Evolutionary conservation across 257 asterid species (phyloP).

Genomic region (Forsythia viridissima): DNA sequence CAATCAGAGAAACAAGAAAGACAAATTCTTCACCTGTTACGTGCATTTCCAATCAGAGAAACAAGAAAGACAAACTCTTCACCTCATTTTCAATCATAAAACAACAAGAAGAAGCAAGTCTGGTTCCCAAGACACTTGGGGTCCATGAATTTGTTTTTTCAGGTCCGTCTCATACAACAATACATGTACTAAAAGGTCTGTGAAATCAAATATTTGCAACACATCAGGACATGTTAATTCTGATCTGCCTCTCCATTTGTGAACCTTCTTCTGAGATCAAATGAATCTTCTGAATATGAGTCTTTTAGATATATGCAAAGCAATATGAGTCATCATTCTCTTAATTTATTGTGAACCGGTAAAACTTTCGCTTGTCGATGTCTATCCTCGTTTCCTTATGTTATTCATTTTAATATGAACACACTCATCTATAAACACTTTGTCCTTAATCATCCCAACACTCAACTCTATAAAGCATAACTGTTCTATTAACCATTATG

Average conservation of each 20-base stretch:
- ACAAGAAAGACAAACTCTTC: neutral
- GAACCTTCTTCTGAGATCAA: neutral
- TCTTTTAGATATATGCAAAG: too few relatives aligned
- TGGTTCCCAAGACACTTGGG: neutral
- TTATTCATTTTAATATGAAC: neutral
- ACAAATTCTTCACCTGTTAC: neutral
- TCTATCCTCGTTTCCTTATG: neutral
- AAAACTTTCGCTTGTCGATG: neutral
- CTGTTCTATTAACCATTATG: neutral
- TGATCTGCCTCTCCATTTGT: neutral
- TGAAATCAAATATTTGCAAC: neutral
- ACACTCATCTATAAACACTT: neutral
- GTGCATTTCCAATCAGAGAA: neutral
- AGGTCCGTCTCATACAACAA: neutral
- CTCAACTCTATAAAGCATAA: neutral
- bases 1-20: neutral
- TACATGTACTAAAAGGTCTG: neutral
- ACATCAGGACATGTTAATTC: neutral
- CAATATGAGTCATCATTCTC: neutral
- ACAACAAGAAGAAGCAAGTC: neutral
- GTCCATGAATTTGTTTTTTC: neutral
- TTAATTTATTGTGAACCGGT: neutral
- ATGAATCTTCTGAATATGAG: neutral
- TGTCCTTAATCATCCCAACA: neutral
- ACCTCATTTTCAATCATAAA: neutral